Evolutionary conservation across 768 basidiomycete species (phyloP), one percentile per base, ranked within the genome.

Genomic region (Lentinus brumalis): DNA sequence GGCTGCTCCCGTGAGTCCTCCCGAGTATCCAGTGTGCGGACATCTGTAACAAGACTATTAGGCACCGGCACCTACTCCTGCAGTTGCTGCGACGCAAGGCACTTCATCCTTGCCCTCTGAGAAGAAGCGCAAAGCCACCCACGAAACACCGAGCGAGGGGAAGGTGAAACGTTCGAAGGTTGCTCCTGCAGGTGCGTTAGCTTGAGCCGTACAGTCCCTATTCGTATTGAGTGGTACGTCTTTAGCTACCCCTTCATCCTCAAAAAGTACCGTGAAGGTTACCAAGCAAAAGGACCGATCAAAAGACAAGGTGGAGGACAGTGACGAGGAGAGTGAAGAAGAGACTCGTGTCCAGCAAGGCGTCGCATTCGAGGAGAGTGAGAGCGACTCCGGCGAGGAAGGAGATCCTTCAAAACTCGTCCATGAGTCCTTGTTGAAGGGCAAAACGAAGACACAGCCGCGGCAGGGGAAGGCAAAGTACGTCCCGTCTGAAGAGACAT

Each of bases 401-500:
- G 71, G 62, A 5, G 75, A 77, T 44, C 65, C 73, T 2, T 67
- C 80, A 5, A 68, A 67, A 26, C 76, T 86, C n/a, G 78, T 87
- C n/a, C 90, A 93, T 63, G 89, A 91, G 70, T 83, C 85, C 3
- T 53, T 88, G 2, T 65, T 64, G 49, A 72, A 73, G 61, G 66
- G 60, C 14, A 74, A 73, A 9, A 57, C 66, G 40, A 79, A 74
- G 51, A 46, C 58, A 3, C 58, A 49, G 15, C 57, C 51, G 56
- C 70, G 40, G 77, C 76, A 64, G 38, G 61, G 56, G 51, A 80
- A 75, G 45, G 61, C 67, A 15, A 89, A 86, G 61, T 81, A 79
- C 65, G 78, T 80, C 1, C 92, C 91, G 0, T 63, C 75, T 29
- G 86, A 84, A 56, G 96, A 98, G 74, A 91, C 91, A 0, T 71